Base-by-base conservation (phyloP, 164 flowering plant genomes). In the Saururus chinensis region DNA sequence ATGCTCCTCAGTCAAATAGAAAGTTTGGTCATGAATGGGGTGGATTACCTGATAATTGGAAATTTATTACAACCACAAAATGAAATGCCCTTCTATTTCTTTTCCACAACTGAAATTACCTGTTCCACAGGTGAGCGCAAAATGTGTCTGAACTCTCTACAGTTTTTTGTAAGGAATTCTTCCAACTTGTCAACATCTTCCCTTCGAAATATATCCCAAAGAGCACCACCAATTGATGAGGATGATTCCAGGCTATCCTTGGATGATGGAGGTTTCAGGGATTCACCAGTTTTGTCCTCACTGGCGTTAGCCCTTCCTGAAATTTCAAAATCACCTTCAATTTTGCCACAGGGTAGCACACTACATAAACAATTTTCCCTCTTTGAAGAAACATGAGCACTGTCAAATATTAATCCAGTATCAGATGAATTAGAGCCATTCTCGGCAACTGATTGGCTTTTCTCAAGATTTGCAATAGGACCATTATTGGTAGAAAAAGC, bases 141-240 rank as follows among this genome's bases (percentile, higher is more conserved):
- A 17, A 61, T 51, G 40, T 74, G 74, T 25, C 61, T 69, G 62
- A 73, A 73, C 53, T 73, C 73, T 53, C 53, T 63, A 2, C 21
- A 53, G 25, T 73, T 70, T 40, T 63, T 63, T 23, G 48, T 61
- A 25, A 69, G 67, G 30, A 54, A 59, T 62, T 73, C 85, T 76
- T 78, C 64, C 19, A 62, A 71, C 48, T 68, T 66, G 66, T 79
- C 76, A 40, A 78, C 80, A 79, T 85, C 95, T 75, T 85, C 56
- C 60, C 84, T 74, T 7, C 91, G 77, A 57, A 88, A 88, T 21
- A 88, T 88, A 60, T 88, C 95, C 95, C 95, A 88, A 0, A 84
- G 70, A 64, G 91, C 91, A 70, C 91, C 88, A 53, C 85, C 81
- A 0, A 64, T 75, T 23, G 51, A 51, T 12, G 42, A 37, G 40